Conservation (phyloP, 805 yeast species). For the Pichia ethanolica region DNA sequence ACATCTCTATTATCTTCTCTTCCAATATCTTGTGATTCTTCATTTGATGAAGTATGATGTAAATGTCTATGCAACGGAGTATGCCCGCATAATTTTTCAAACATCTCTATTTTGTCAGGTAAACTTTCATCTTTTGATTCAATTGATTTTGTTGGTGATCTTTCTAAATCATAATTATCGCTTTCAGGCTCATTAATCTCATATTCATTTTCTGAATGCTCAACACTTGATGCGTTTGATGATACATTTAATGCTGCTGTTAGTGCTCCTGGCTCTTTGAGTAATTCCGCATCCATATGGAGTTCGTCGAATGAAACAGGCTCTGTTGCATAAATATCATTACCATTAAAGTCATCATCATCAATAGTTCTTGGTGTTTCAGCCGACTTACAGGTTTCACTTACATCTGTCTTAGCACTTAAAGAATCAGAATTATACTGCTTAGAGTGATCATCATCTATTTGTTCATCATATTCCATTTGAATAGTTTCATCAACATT, state of each 20-base stretch:
- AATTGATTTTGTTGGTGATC: not conserved
- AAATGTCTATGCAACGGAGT: not conserved
- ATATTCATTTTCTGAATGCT: constrained; percentile 2
- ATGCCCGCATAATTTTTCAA: constrained; percentile 25
- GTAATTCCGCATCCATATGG: not conserved
- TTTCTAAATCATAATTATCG: not conserved
- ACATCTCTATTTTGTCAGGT: constrained; percentile 24
- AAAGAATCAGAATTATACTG: no score
- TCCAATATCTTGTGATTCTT: not conserved
- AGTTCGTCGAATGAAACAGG: not conserved
- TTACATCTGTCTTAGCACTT: no score
- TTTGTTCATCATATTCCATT: no score
- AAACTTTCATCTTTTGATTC: constrained; percentile 8
- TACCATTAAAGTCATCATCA: not conserved
- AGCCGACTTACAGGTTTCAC: not conserved
- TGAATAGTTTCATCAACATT: no score
- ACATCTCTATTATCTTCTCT: not conserved
- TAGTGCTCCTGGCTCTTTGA: constrained; percentile 9
- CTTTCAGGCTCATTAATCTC: not conserved
- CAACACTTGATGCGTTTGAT: constrained; percentile 4
- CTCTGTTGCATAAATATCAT: not conserved
- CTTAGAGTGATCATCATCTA: no score
- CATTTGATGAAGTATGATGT: constrained; percentile 1
- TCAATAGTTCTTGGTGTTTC: not conserved
- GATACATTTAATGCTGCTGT: constrained; percentile 12